Percentiles rank a stretch among this genome's conserved stretches.
Conservation (phyloP, 345 rosid species). For the Cardamine chenopodiifolia region DNA sequence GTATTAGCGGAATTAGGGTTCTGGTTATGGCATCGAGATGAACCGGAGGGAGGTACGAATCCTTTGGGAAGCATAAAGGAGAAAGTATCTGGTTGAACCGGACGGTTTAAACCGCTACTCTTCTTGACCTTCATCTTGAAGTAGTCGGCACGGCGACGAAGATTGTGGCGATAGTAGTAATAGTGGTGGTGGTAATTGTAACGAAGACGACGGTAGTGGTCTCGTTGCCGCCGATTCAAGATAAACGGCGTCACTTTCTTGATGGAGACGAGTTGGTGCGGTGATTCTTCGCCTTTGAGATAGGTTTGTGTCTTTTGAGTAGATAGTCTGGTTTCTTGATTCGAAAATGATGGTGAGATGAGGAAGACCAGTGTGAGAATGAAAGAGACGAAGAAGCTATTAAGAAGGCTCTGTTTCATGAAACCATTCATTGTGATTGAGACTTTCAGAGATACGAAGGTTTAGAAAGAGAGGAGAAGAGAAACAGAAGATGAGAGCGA, state of each 20-base stretch:
- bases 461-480: conserved; percentile 4
- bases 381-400: conserved; percentile 34
- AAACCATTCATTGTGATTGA: conserved; percentile 22
- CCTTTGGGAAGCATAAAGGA: conserved; percentile 43
- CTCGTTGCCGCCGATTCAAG: conserved; percentile 17
- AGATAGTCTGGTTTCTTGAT: conserved; percentile 29
- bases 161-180: conserved; percentile 19
- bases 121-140: conserved; percentile 40
- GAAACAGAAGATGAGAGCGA: not conserved
- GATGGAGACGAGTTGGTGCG: conserved; percentile 36
- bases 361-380: conserved; percentile 35
- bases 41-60: conserved; percentile 41
- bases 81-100: conserved; percentile 30
- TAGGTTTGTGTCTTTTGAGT: conserved; percentile 16
- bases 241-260: conserved; percentile 40
- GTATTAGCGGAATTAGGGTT: conserved; percentile 23
- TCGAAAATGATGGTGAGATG: conserved; percentile 31
- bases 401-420: conserved; percentile 27
- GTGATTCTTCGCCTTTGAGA: not conserved
- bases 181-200: conserved; percentile 16
- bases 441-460: not conserved
- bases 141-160: conserved; percentile 31
- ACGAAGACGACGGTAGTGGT: conserved; percentile 22
- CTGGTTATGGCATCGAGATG: conserved; percentile 39
- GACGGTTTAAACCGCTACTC: conserved; percentile 28